Base-by-base conservation (phyloP, 129 eudicot genomes). In the Flaveria bidentis region DNA sequence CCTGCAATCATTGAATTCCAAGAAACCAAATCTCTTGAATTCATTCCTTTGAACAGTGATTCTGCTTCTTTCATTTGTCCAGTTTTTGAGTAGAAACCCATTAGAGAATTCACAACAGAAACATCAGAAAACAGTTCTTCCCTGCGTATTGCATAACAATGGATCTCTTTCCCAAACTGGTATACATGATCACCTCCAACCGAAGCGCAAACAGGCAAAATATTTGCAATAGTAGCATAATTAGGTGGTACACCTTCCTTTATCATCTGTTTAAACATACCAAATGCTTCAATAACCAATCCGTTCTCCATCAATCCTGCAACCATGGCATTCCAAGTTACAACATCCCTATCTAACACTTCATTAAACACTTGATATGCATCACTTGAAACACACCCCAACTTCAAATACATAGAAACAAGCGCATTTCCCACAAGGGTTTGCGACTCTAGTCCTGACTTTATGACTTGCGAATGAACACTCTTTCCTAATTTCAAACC, bases 1-100 rank as follows among this genome's bases (percentile, higher is more conserved):
- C 98, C 96, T 61, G 91, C 84, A 84, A 93, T 87, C 61, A 90
- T 61, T 10, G 96, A 81, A 76, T 93, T 93, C 97, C 98, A 93
- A 5, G 93, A 86, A 81, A 93, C 97, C 74, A 81, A 69, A 82
- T 93, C 97, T 76, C 79, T 85, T 26, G 62, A 73, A 66, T 62
- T 30, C 98, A 93, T 88, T 73, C 86, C 67, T 25, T 39, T 22
- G 68, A 93, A 90, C 60, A 90, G 46, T 9, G 57, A 64, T 67
- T 90, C 87, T 2, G 92, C 92, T 78, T 85, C 86, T 42, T 46
- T 49, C 76, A 82, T 76, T 18, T 36, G 76, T 57, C 91, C 79
- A 15, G 73, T 75, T 83, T 89, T 90, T 51, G 85, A 84, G 84
- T 93, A 90, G 17, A 85, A 90, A 42, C 93, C 82, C 81, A 93